A percentile compares a stretch with the other conserved stretches of the same genome.
Evolutionary conservation across 345 rosid genomes (phyloP).

Genomic region (Hirschfeldia incana): DNA sequence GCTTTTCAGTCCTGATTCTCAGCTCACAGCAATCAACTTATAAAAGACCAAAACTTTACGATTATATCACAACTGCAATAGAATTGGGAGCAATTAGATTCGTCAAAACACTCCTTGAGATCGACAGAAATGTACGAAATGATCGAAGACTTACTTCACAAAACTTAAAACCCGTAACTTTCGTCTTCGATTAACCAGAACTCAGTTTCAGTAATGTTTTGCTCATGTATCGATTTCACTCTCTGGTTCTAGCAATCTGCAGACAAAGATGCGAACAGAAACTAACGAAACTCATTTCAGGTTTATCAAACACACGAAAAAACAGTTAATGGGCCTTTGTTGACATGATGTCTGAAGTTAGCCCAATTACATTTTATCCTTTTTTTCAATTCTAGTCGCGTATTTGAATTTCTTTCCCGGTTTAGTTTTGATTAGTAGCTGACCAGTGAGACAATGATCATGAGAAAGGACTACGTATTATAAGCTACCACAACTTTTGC

Average conservation of each 20-base stretch:
- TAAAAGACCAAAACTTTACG: background rate
- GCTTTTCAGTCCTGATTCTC: background rate
- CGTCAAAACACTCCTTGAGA: background rate
- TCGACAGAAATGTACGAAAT: conserved; percentile 15
- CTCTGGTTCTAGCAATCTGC: conserved; percentile 16
- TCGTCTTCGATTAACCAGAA: background rate
- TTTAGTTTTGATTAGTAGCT: background rate
- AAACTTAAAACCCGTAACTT: background rate
- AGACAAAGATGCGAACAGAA: conserved; percentile 1
- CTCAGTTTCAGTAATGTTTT: background rate
- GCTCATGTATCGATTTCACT: background rate
- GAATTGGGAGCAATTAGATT: background rate
- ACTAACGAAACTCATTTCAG: background rate
- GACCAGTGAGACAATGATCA: background rate
- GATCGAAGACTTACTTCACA: conserved; percentile 12
- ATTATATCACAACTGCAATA: background rate
- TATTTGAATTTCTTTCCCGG: background rate
- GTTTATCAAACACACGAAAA: background rate
- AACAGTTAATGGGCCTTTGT: background rate
- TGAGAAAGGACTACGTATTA: background rate
- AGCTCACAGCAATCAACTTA: background rate
- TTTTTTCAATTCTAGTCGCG: background rate
- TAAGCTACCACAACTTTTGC: no score
- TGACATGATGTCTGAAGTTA: background rate
- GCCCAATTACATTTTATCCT: background rate